Conservation (phyloP, 495 filamentous ascomycete species). For the Collariella sp. region DNA sequence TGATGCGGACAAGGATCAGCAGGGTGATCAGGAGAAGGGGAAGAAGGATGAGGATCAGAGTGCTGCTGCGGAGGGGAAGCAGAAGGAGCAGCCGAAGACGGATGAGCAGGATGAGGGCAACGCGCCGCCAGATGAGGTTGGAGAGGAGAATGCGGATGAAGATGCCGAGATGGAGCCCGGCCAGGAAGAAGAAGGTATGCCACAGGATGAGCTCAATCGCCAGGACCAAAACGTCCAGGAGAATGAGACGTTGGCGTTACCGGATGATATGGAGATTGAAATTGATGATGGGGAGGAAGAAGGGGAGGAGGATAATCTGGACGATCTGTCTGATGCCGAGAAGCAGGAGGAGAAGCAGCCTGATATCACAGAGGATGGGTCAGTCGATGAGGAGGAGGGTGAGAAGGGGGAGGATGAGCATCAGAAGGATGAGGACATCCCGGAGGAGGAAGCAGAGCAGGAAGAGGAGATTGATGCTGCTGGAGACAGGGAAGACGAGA, state of each 20-base stretch:
- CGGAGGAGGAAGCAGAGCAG: conserved; percentile 23
- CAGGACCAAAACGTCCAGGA: conserved; percentile 60
- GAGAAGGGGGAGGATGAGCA: conserved; percentile 21
- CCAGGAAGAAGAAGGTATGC: conserved; percentile 66
- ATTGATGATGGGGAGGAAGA: conserved; percentile 42
- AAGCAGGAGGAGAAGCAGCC: conserved; percentile 18
- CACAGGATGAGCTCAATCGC: conserved; percentile 53
- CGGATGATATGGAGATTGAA: conserved; percentile 69
- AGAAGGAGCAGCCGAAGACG: conserved; percentile 49
- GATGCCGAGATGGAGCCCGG: conserved; percentile 58
- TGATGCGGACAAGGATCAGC: conserved; percentile 68
- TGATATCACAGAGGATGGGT: conserved; percentile 10
- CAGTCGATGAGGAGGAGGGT: conserved; percentile 16
- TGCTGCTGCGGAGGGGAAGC: conserved; percentile 48
- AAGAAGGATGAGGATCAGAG: conserved; percentile 56
- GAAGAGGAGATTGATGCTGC: conserved; percentile 26
- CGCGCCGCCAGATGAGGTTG: conserved; percentile 49
- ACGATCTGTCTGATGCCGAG: conserved; percentile 44
- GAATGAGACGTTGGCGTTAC: conserved; percentile 48
- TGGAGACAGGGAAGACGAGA: conserved; percentile 27
- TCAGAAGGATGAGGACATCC: conserved; percentile 41
- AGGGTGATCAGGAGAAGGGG: conserved; percentile 62
- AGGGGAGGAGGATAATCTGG: conserved; percentile 46
- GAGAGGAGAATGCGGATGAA: conserved; percentile 50
- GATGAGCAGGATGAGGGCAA: conserved; percentile 55